Conservation (phyloP, 352 stramenopile genomes). For the Phytophthora meadii region DNA sequence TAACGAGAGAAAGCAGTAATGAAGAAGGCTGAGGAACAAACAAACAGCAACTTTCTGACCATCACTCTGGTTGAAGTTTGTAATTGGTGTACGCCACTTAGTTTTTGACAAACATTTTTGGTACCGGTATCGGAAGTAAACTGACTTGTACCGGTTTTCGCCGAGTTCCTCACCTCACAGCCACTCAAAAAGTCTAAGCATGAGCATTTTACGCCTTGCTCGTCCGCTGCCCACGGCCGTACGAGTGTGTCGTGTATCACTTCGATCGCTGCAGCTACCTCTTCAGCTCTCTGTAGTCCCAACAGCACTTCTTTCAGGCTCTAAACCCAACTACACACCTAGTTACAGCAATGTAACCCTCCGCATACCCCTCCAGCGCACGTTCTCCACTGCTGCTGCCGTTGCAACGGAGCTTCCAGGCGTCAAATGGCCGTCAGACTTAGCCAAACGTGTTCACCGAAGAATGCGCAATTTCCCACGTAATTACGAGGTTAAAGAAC, state of each 20-base stretch:
- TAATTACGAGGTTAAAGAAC: conserved; percentile 72
- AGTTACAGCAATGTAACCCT: conserved; percentile 12
- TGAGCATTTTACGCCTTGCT: conserved; percentile 19
- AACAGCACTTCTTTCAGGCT: neutral
- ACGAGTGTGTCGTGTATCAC: neutral
- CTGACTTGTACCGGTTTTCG: too few species aligned
- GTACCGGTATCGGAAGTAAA: too few species aligned
- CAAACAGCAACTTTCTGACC: too few species aligned
- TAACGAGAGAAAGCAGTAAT: too few species aligned
- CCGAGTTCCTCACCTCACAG: neutral
- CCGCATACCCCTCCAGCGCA: conserved; percentile 1
- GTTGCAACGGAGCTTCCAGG: neutral
- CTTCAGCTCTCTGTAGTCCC: conserved; percentile 6
- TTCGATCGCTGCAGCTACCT: neutral
- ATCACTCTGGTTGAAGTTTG: too few species aligned
- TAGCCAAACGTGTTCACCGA: conserved; percentile 52
- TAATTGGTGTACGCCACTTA: too few species aligned
- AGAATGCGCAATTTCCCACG: conserved; percentile 66
- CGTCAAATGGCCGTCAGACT: conserved; percentile 45
- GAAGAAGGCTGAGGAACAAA: too few species aligned
- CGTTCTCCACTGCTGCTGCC: conserved; percentile 3
- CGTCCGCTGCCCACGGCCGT: neutral
- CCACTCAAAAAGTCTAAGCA: neutral
- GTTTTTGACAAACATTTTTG: too few species aligned
- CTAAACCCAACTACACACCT: neutral